Base-by-base conservation (phyloP, 352 stramenopile genomes). In the Pythium rhizo-oryzae region DNA sequence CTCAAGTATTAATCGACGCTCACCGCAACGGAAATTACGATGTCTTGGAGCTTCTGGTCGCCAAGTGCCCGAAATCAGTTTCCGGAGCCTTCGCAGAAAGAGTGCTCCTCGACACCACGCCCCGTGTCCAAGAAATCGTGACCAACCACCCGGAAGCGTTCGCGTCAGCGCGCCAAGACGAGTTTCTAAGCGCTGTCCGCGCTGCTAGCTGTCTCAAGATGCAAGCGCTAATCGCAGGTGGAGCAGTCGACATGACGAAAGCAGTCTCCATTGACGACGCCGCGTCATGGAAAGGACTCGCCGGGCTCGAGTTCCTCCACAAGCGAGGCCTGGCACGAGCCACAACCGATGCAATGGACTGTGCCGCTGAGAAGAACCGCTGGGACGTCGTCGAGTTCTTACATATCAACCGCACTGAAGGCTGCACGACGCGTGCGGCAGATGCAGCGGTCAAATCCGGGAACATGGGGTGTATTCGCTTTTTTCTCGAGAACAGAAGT, bases 311-410 rank as follows among this genome's bases (percentile, higher is more conserved):
- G 19, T 37, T 18, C 23, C 5, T 53, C n/a, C 47, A 53, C 13
- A 21, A 28, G 15, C 24, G 15, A 6, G 21, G 19, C 9, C 9
- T 33, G 11, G 49, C 28, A 18, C 44, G 7, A 15, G 18, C 51
- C 12, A 58, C 30, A 8, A 28, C 51, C 16, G 41, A 47, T 1
- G 41, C 41, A 1, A 44, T 58, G 51, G 51, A 58, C 18, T 8
- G 13, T 8, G 51, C 51, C 8, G 28, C 51, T 5, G 28, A 25
- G 13, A 16, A 7, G 8, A 25, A 15, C 6, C 8, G 15, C 18
- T 58, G 25, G 51, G 24, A 58, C 25, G 28, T 58, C 30, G 51
- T 58, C 23, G 28, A 44, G 5, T 58, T 58, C 24, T 19, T 58
- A 1, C 28, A 44, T 28, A 19, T 19, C 2, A 25, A 58, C 28